Evolutionary conservation across 192 early-diverging fungal species (phyloP), one percentile per base, ranked within the genome.

Genomic region (Coemansia sp.): DNA sequence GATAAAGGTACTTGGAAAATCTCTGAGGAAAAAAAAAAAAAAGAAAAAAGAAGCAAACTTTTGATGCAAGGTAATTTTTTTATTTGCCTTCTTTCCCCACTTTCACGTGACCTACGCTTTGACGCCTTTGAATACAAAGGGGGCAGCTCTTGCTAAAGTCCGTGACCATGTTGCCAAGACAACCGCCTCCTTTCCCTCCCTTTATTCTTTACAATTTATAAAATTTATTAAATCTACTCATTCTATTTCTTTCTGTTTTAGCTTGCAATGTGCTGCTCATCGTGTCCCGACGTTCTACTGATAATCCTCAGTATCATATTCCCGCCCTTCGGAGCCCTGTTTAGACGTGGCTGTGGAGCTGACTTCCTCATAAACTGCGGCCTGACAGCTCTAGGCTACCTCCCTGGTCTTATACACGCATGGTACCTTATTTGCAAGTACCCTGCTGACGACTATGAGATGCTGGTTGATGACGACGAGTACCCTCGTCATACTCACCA

Each of bases 281-380:
- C 75, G 18, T 71, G 68, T 22, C 80, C 80, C 24, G 83, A 85
- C 71, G 20, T 85, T 27, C 63, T 85, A 52, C 76, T 85, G 62
- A 64, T 80, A 40, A 66, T 85, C 34, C 75, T 85, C 43, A 78
- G 79, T 52, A 76, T 86, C 27, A 66, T 86, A 73, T 85, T 92
- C 62, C 90, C 90, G 58, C 90, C 90, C 29, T 76, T 91, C 27
- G 90, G 86, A 20, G 91, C 90, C 5, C 68, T 88, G 66, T 72
- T 90, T 40, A 83, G 90, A 67, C 85, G 79, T 52, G 91, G 91
- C 24, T 90, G 87, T 75, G 81, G 85, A 7, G 72, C 73, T 22
- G 92, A 92, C 70, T 84, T 92, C 52, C 70, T 87, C 29, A 92
- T 94, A 61, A 93, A 92, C 86, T 88, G 90, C 76, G 70, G 79